A percentile compares a stretch with the other conserved stretches of the same genome.
Evolutionary conservation across 2,329 filamentous ascomycete genomes (phyloP).

Genomic region (Fusarium abutilonis): DNA sequence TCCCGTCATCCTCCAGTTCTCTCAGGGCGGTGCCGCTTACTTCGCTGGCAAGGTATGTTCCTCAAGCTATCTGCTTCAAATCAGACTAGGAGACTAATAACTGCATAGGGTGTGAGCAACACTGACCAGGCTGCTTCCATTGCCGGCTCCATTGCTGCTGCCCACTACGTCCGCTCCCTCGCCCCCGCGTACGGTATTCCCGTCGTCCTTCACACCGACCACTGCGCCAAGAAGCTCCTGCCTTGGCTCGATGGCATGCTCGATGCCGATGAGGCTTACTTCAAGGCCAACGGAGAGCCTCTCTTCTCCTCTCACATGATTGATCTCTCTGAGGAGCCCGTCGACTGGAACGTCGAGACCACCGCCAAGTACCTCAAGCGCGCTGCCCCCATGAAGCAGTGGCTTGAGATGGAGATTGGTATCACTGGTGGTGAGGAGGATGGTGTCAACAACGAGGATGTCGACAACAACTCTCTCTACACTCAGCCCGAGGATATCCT

Average conservation of each 20-base stretch:
- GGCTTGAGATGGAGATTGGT: slow-evolving; percentile 91
- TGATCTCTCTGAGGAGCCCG: slow-evolving; percentile 90
- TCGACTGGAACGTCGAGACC: slow-evolving; percentile 90
- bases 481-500: slow-evolving; percentile 97
- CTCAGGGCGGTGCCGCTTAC: slow-evolving; percentile 92
- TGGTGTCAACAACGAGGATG: slow-evolving; percentile 97
- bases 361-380: slow-evolving; percentile 95
- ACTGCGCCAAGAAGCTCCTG: slow-evolving; percentile 99
- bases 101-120: slow-evolving; percentile 76
- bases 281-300: slow-evolving; percentile 91
- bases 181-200: slow-evolving; percentile 89
- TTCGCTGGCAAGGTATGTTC: slow-evolving; percentile 81
- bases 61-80: not conserved
- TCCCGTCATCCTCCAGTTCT: slow-evolving; percentile 92
- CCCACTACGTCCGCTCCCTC: slow-evolving; percentile 91
- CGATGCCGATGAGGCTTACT: slow-evolving; percentile 92
- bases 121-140: slow-evolving; percentile 86
- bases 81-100: slow-evolving; percentile 28
- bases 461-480: slow-evolving; percentile 97
- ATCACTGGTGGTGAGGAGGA: slow-evolving; percentile 98
- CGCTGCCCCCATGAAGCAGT: slow-evolving; percentile 96
- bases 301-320: slow-evolving; percentile 99
- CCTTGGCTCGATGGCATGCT: slow-evolving; percentile 98
- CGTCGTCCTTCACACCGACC: slow-evolving; percentile 95
- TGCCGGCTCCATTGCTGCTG: slow-evolving; percentile 85